Evolutionary conservation across 306 rosid species (phyloP).

Genomic region (Purshia tridentata): DNA sequence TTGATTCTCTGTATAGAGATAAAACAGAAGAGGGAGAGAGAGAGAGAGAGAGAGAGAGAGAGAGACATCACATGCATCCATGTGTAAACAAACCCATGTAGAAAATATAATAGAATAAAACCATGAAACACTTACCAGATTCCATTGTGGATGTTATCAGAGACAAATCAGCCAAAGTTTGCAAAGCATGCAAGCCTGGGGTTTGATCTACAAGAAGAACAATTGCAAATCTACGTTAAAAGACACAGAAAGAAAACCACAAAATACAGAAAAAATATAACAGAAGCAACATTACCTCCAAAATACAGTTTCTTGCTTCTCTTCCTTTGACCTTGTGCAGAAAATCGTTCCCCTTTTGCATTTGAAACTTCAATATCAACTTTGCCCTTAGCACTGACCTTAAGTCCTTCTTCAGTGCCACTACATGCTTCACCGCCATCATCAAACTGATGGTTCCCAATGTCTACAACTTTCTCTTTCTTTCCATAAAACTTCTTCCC

Average conservation of each 20-base stretch:
- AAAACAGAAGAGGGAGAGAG: too few species aligned
- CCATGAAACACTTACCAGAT: slow-evolving; percentile 54
- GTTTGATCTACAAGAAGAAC: slow-evolving; percentile 51
- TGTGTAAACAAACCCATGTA: slow-evolving; percentile 1
- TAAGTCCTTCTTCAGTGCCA: slow-evolving; percentile 78
- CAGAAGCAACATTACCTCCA: slow-evolving; percentile 60
- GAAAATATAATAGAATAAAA: slow-evolving; percentile 2
- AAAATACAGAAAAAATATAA: slow-evolving; percentile 3
- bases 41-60: not conserved
- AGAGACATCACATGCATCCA: not conserved
- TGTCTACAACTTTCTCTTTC: slow-evolving; percentile 52
- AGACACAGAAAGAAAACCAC: not conserved
- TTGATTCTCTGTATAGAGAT: not conserved
- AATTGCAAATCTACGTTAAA: slow-evolving; percentile 8
- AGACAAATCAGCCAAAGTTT: slow-evolving; percentile 80
- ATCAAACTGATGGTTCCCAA: slow-evolving; percentile 52
- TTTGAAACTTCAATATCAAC: slow-evolving; percentile 54
- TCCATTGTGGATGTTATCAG: slow-evolving; percentile 61
- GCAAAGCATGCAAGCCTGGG: slow-evolving; percentile 72
- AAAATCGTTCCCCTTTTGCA: slow-evolving; percentile 42
- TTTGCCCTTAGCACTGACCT: slow-evolving; percentile 49
- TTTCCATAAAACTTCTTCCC: slow-evolving; percentile 52
- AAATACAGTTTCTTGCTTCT: slow-evolving; percentile 57
- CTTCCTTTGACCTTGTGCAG: slow-evolving; percentile 50
- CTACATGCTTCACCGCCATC: slow-evolving; percentile 92